A percentile compares a stretch with the other conserved stretches of the same genome.
These are phyloP conservation scores for Carallia brachiata DNA, from an alignment of 345 rosid species.

Conservation along the genomic window DNA sequence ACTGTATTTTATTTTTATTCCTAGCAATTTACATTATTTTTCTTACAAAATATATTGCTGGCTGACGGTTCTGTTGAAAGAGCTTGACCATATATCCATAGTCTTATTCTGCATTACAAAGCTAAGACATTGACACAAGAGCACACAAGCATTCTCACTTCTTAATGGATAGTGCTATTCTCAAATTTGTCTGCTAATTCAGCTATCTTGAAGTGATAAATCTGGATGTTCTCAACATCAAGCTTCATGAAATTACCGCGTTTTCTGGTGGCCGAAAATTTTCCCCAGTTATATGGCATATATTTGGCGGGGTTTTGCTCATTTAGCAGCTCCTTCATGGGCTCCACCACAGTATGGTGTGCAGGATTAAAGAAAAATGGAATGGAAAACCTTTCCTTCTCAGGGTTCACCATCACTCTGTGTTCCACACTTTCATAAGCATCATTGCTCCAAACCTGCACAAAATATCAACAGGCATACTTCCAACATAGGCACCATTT, in stretches of 20 bases:
- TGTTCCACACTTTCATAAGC: slow-evolving; percentile 50
- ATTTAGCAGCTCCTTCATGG: slow-evolving; percentile 34
- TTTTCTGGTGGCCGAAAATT: slow-evolving; percentile 31
- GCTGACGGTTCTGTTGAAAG: no score
- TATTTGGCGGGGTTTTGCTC: slow-evolving; percentile 37
- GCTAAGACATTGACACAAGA: no score
- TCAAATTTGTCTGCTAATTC: not conserved
- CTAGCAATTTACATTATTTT: not conserved
- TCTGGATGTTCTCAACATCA: slow-evolving; percentile 41
- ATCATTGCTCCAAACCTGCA: slow-evolving; percentile 54
- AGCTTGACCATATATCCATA: not conserved
- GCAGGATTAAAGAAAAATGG: slow-evolving; percentile 45
- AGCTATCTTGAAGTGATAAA: slow-evolving; percentile 31
- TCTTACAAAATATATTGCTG: no score
- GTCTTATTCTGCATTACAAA: no score
- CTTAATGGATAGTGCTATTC: no score
- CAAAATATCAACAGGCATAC: not conserved
- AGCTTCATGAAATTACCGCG: slow-evolving; percentile 41
- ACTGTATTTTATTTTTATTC: not conserved
- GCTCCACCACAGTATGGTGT: slow-evolving; percentile 32
- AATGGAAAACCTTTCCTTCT: slow-evolving; percentile 47
- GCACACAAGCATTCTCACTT: no score
- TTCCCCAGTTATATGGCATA: slow-evolving; percentile 43
- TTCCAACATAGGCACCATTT: not conserved
- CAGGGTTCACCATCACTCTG: slow-evolving; percentile 40